Conservation (phyloP, 495 filamentous ascomycete species). For the Penicillium tannophilum region DNA sequence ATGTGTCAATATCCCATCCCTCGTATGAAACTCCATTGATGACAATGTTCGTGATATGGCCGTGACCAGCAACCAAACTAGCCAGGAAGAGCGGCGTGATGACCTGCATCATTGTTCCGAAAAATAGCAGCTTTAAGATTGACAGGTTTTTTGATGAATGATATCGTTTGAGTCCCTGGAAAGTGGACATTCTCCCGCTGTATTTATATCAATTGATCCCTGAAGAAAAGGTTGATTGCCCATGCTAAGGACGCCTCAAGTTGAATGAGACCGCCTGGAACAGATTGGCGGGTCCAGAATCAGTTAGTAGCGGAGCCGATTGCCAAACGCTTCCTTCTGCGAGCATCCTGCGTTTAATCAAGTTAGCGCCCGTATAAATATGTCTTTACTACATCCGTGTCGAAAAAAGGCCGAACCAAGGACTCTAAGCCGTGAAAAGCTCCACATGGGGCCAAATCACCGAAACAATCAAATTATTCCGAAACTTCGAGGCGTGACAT, state of each 20-base stretch:
- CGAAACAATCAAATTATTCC: background rate
- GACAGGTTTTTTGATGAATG: background rate
- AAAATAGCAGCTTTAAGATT: background rate
- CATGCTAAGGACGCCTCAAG: background rate
- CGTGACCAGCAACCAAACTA: constrained; percentile 28
- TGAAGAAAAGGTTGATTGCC: background rate
- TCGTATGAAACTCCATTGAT: constrained; percentile 34
- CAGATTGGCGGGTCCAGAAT: background rate
- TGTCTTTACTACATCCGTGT: background rate
- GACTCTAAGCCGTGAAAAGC: background rate
- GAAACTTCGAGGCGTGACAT: background rate
- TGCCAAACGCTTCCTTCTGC: background rate
- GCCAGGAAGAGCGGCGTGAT: constrained; percentile 4
- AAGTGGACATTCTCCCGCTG: background rate
- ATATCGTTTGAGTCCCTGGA: background rate
- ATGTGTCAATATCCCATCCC: constrained; percentile 48
- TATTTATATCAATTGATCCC: background rate
- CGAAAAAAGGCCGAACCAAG: background rate
- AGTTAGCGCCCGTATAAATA: background rate
- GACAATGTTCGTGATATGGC: constrained; percentile 34
- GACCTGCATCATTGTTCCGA: constrained; percentile 4
- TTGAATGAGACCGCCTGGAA: background rate
- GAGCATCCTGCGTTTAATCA: background rate
- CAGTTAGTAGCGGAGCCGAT: background rate
- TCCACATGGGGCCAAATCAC: background rate